A percentile compares a stretch with the other conserved stretches of the same genome.
Conservation (phyloP, 345 rosid species). For the Brassica carinata region DNA sequence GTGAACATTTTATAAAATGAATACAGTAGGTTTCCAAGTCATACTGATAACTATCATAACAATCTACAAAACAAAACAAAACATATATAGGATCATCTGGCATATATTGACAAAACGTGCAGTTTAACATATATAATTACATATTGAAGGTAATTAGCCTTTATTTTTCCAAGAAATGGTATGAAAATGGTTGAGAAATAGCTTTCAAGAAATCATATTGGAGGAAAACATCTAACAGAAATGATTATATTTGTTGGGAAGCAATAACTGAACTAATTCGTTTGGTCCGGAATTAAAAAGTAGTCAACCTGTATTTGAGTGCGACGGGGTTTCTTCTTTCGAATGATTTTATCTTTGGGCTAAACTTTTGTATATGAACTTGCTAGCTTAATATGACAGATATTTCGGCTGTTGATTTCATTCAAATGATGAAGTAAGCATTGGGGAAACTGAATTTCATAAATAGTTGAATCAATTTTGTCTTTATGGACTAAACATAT, state of each 20-base stretch:
- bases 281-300: not conserved
- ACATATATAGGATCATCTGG: not conserved
- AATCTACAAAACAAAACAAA: not conserved
- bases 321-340: conserved; percentile 14
- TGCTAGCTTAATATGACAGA: not conserved
- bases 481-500: not conserved
- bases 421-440: not conserved
- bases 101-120: not conserved
- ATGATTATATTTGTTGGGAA: conserved; percentile 33
- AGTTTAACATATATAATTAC: not conserved
- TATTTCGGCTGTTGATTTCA: not conserved
- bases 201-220: conserved; percentile 30
- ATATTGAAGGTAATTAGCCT: not conserved
- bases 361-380: not conserved
- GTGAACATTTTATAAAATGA: not conserved
- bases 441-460: not conserved
- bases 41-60: not conserved
- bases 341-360: not conserved
- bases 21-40: not conserved
- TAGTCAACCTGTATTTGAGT: conserved; percentile 17
- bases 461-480: not conserved
- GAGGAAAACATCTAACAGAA: conserved; percentile 33
- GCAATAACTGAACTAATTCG: conserved; percentile 31
- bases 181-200: conserved; percentile 30
- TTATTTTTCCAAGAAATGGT: not conserved